Evolutionary conservation across 495 filamentous ascomycete genomes (phyloP).

Genomic region (Hypoxylon lienhwacheense): DNA sequence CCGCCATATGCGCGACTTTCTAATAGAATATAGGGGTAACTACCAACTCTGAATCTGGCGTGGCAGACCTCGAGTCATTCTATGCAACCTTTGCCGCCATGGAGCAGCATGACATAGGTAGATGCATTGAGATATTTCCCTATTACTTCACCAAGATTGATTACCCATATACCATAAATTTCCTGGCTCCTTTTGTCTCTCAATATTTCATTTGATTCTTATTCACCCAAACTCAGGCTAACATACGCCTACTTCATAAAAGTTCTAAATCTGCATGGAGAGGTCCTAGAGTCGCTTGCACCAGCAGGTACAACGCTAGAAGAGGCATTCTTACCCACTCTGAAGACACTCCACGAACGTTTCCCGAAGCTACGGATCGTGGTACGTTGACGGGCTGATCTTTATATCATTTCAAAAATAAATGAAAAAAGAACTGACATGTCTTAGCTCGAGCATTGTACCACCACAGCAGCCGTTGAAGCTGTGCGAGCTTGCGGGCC

Average conservation of each 20-base stretch:
- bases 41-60: slow-evolving; percentile 82
- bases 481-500: slow-evolving; percentile 74
- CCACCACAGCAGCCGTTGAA: slow-evolving; percentile 77
- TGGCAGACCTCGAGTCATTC: slow-evolving; percentile 61
- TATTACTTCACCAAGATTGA: too few relatives aligned
- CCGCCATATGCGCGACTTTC: neutral
- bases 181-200: neutral
- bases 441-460: slow-evolving; percentile 69
- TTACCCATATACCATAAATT: too few relatives aligned
- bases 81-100: slow-evolving; percentile 77
- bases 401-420: neutral
- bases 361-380: slow-evolving; percentile 85
- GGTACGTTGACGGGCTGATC: slow-evolving; percentile 1
- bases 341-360: slow-evolving; percentile 66
- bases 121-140: too few relatives aligned
- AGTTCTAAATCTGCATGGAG: slow-evolving; percentile 64
- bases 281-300: slow-evolving; percentile 49
- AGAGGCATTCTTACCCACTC: slow-evolving; percentile 74
- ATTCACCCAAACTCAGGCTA: neutral
- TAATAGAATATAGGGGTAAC: slow-evolving; percentile 60
- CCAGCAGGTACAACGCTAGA: slow-evolving; percentile 76
- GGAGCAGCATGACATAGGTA: slow-evolving; percentile 50
- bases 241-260: neutral
- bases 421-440: slow-evolving; percentile 42
- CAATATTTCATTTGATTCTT: neutral